These are phyloP conservation scores for Rhizophora apiculata DNA, from an alignment of 345 rosid species.

Conservation along the genomic window DNA sequence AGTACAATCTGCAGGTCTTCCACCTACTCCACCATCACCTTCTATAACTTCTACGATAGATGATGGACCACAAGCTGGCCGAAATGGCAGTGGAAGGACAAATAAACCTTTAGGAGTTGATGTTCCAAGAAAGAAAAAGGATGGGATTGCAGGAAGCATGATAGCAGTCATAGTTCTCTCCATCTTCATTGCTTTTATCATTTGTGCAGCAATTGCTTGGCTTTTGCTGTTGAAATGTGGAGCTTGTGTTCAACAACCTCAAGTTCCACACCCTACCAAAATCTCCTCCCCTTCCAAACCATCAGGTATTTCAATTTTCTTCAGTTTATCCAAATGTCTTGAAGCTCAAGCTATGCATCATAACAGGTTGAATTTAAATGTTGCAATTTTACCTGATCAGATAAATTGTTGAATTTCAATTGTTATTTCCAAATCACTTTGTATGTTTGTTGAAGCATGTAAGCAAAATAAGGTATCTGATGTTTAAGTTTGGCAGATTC, in stretches of 20 bases:
- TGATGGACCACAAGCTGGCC: conserved; percentile 38
- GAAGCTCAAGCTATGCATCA: neutral
- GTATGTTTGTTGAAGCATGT: neutral
- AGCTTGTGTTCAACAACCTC: conserved; percentile 20
- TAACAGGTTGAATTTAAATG: too few relatives aligned
- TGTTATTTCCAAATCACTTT: neutral
- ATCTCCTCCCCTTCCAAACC: conserved; percentile 31
- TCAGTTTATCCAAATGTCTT: neutral
- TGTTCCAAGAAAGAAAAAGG: conserved; percentile 38
- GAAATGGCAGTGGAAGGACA: conserved; percentile 25
- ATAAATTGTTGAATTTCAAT: neutral
- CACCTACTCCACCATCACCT: conserved; percentile 60
- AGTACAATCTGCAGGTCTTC: conserved; percentile 41
- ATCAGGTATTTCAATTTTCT: conserved; percentile 35
- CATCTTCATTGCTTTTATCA: conserved; percentile 37
- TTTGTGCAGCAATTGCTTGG: conserved; percentile 38
- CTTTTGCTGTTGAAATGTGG: conserved; percentile 34
- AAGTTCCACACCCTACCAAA: conserved; percentile 18
- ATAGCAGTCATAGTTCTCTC: conserved; percentile 49
- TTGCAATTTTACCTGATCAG: neutral
- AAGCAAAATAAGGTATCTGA: neutral
- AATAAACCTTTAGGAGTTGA: conserved; percentile 62
- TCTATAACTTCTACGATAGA: conserved; percentile 31
- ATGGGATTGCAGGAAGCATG: conserved; percentile 34
- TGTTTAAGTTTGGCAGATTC: conserved; percentile 31